Conservation (phyloP, 495 filamentous ascomycete species). For the Rhypophila decipiens region DNA sequence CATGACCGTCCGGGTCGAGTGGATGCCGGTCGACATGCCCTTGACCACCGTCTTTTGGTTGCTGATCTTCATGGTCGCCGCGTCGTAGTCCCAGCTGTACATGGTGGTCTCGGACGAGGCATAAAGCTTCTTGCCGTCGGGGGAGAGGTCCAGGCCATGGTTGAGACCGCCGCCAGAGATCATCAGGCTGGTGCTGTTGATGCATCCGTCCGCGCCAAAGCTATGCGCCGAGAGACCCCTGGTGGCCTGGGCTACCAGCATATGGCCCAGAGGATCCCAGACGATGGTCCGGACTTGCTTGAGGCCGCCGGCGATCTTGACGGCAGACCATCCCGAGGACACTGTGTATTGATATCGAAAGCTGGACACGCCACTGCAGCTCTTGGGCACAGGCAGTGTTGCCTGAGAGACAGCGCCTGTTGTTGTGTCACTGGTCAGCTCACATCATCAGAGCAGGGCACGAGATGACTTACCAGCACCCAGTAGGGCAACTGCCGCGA, state of each 20-base stretch:
- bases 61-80: constrained; percentile 35
- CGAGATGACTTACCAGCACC: constrained; percentile 20
- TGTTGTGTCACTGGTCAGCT: background rate
- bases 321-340: constrained; percentile 48
- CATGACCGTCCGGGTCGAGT: constrained; percentile 55
- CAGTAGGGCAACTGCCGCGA: constrained; percentile 17
- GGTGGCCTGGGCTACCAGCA: constrained; percentile 52
- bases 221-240: constrained; percentile 48
- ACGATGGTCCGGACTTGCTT: constrained; percentile 50
- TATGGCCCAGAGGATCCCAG: constrained; percentile 54
- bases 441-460: background rate
- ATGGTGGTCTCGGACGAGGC: constrained; percentile 52
- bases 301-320: constrained; percentile 51
- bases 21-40: constrained; percentile 52
- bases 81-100: constrained; percentile 56
- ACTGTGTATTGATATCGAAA: constrained; percentile 33
- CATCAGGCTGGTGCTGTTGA: constrained; percentile 28
- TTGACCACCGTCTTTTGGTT: constrained; percentile 43
- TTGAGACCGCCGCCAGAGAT: constrained; percentile 45
- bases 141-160: constrained; percentile 58
- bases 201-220: constrained; percentile 46
- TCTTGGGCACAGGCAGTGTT: constrained; percentile 24
- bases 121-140: constrained; percentile 58
- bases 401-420: constrained; percentile 11
- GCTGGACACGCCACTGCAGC: constrained; percentile 26